phyloP scores from a whole-genome alignment of 768 basidiomycete genomes.

The Leccinum truebloodii region DNA sequence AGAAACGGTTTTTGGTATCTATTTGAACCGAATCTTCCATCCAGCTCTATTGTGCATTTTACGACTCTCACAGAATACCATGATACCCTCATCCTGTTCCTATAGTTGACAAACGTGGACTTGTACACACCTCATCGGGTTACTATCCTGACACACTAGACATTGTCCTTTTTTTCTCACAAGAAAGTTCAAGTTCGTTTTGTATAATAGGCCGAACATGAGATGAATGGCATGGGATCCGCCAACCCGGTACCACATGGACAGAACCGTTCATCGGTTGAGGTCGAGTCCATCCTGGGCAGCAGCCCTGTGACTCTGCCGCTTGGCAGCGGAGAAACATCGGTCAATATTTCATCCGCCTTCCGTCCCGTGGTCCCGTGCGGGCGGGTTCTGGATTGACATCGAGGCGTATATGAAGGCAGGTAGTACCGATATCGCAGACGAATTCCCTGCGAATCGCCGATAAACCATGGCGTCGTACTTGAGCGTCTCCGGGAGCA shows the following conservation, averaged over 20 bases:
- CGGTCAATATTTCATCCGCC: conserved; percentile 8
- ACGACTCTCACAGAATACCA: conserved; percentile 32
- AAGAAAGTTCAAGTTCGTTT: conserved; percentile 12
- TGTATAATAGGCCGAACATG: conserved; percentile 22
- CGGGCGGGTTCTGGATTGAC: not conserved
- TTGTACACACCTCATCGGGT: conserved; percentile 23
- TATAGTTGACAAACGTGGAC: conserved; percentile 29
- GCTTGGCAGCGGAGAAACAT: conserved; percentile 18
- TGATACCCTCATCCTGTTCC: conserved; percentile 36
- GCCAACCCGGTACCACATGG: not conserved
- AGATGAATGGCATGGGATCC: not conserved
- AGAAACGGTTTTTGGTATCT: conserved; percentile 30
- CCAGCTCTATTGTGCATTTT: conserved; percentile 30
- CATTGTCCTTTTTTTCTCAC: conserved; percentile 10
- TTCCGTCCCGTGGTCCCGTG: not conserved
- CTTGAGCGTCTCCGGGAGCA: conserved; percentile 57
- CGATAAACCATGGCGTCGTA: conserved; percentile 37
- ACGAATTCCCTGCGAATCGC: not conserved
- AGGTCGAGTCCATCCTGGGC: not conserved
- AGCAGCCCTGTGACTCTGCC: conserved; percentile 6
- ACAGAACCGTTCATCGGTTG: not conserved
- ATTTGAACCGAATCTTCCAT: conserved; percentile 29
- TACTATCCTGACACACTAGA: conserved; percentile 21
- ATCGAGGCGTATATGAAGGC: conserved; percentile 4
- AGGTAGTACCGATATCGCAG: not conserved